Percentiles rank a stretch among this genome's conserved stretches.
phyloP scores from a whole-genome alignment of 73 alveolate genomes.

The Paramecium octaurelia region DNA sequence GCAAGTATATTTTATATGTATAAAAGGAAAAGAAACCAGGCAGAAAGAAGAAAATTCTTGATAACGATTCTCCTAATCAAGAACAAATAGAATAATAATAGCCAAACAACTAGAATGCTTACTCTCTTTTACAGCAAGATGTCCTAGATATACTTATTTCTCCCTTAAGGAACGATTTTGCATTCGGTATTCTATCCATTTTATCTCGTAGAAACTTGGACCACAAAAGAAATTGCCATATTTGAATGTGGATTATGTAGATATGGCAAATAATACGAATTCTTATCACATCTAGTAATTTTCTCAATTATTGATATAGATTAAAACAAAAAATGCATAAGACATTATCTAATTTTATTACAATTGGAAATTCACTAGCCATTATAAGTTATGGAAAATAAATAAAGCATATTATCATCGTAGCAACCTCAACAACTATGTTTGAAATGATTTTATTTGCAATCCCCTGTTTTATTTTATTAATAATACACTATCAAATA shows the following conservation, averaged over 20 bases:
- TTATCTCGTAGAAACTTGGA: constrained; percentile 48
- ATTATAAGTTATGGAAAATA: constrained; percentile 57
- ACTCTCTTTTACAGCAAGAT: not conserved
- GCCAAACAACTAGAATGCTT: not conserved
- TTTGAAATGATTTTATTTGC: constrained; percentile 2
- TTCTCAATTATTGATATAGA: not conserved
- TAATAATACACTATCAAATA: not conserved
- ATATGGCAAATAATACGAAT: constrained; percentile 58
- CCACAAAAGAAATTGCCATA: constrained; percentile 50
- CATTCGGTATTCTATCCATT: constrained; percentile 37
- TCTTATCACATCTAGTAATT: constrained; percentile 29
- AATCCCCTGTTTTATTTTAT: not conserved
- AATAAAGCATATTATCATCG: constrained; percentile 50
- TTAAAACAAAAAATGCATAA: constrained; percentile 28
- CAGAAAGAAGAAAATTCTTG: constrained; percentile 31
- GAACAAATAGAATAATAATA: not conserved
- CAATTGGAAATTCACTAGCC: constrained; percentile 56
- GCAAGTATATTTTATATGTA: not conserved
- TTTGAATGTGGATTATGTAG: constrained; percentile 64
- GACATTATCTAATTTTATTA: constrained; percentile 48
- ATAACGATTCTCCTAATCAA: not conserved
- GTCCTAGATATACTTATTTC: constrained; percentile 36
- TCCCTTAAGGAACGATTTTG: constrained; percentile 51
- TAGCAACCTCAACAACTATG: constrained; percentile 47
- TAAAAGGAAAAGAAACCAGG: constrained; percentile 40